Conservation (phyloP, 108 stramenopile genomes). For the Skeletonema potamos region DNA sequence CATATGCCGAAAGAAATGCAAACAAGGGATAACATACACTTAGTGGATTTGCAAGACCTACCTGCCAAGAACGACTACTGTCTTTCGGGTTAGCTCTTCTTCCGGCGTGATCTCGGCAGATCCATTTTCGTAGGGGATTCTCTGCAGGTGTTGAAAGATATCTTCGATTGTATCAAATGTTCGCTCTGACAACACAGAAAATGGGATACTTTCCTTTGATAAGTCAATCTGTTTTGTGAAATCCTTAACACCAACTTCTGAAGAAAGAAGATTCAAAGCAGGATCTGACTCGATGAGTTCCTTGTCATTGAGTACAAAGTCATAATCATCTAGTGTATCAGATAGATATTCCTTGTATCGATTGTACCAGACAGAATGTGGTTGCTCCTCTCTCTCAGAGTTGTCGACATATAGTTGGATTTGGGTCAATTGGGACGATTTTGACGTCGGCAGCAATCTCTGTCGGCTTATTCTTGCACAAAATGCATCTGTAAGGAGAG, state of each 20-base stretch:
- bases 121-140: conserved; percentile 48
- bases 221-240: conserved; percentile 12
- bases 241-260: conserved; percentile 29
- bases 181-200: conserved; percentile 33
- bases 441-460: not conserved
- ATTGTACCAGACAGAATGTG: not conserved
- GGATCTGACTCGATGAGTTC: conserved; percentile 14
- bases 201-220: conserved; percentile 12
- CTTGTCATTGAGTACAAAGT: conserved; percentile 17
- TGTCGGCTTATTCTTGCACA: not conserved
- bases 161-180: conserved; percentile 61
- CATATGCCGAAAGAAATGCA: no score
- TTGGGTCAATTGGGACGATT: not conserved
- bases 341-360: not conserved
- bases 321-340: not conserved
- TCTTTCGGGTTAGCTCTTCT: conserved; percentile 24
- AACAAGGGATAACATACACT: no score
- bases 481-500: not conserved
- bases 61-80: conserved; percentile 39
- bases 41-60: no score
- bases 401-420: not conserved
- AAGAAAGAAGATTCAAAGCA: conserved; percentile 21
- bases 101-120: conserved; percentile 19
- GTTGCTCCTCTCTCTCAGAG: not conserved
- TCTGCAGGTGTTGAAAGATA: conserved; percentile 30